Base-by-base conservation (phyloP, 345 rosid species). In the Aegle marmelos region DNA sequence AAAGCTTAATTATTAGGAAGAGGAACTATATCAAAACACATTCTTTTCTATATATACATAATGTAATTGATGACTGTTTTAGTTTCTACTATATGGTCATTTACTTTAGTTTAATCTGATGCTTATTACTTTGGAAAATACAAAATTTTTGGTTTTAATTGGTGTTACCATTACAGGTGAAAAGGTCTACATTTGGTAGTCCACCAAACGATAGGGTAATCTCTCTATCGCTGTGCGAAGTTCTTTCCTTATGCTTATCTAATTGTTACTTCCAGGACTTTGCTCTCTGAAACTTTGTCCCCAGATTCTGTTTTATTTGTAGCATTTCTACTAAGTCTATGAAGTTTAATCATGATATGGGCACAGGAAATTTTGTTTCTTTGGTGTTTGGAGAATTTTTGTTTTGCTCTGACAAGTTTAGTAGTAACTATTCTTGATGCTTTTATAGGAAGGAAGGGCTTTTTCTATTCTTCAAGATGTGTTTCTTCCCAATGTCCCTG, bases 401-500 rank as follows among this genome's bases (percentile, higher is more conserved):
- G 21, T 36, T 45, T 30, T 37, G 59, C 72, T 54, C 21, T 21
- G 10, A 5, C 45, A n/a, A 66, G 66, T 70, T 27, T 48, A 75
- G 64, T 60, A n/a, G 30, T 33, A n/a, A 54, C 57, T 73, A 27
- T 73, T 53, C 16, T 61, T 74, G 53, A 82, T 60, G 27, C 77
- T 54, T 62, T 70, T 56, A 25, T 83, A 95, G 98, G 97, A 89
- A 79, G 89, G 87, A 73, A 88, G 88, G 80, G 92, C 93, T 69
- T 59, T 89, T 73, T 39, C 77, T 72, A 79, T 91, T 78, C 94
- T 95, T 68, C 87, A 89, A 75, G 97, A 89, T 68, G 87, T 92
- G 36, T 90, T 95, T 85, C 92, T 95, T 85, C 96, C 98, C 41
- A 89, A 93, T 80, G 98, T 93, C 65, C 97, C 92, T 79, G 99